phyloP scores from a whole-genome alignment of 2,329 filamentous ascomycete genomes.

The Didymella arachidicola region DNA sequence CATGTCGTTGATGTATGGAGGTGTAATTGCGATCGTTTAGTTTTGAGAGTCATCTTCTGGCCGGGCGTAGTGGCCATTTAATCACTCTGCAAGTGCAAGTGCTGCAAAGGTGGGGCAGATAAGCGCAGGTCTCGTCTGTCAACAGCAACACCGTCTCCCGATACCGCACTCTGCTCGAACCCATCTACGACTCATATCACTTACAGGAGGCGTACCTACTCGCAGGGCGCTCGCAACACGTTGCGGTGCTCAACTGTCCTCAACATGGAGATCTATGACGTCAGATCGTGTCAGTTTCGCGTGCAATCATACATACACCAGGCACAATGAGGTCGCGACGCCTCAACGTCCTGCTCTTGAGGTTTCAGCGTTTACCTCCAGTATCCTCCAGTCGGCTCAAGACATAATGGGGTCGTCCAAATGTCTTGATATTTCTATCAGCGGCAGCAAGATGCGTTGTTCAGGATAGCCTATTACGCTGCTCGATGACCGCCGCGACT shows the following conservation, averaged over 20 bases:
- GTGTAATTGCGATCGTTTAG: background rate
- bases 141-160: background rate
- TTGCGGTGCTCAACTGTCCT: background rate
- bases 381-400: background rate
- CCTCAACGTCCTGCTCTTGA: too few species aligned
- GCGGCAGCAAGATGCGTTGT: background rate
- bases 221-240: too few species aligned
- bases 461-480: too few species aligned
- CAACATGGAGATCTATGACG: background rate
- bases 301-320: background rate
- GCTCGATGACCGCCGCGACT: too few species aligned
- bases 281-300: background rate
- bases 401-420: background rate
- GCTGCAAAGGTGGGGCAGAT: slow-evolving; percentile 9
- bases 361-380: too few species aligned
- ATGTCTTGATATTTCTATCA: background rate
- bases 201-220: background rate
- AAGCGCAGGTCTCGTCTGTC: background rate
- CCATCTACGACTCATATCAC: too few species aligned
- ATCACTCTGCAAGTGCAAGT: background rate
- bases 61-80: slow-evolving; percentile 7
- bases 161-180: background rate
- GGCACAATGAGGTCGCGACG: background rate
- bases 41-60: background rate
- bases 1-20: background rate